Evolutionary conservation across 257 asterid species (phyloP).

Genomic region (Solanum ossicruentum): DNA sequence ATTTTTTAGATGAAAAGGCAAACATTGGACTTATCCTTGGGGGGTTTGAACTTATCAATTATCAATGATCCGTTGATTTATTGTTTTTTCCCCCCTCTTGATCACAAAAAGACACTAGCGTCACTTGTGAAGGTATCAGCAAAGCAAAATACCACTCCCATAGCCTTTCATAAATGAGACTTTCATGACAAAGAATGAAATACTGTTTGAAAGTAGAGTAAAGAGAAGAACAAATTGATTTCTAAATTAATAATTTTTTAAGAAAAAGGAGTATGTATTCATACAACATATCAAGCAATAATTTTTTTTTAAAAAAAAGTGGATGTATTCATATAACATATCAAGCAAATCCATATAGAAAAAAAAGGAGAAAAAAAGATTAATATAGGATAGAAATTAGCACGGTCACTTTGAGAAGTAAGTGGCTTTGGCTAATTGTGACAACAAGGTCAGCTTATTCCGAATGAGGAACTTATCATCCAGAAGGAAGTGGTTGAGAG

Average conservation of each 20-base stretch:
- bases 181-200: too few relatives aligned
- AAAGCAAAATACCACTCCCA: background rate
- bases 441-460: too few relatives aligned
- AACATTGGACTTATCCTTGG: background rate
- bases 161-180: background rate
- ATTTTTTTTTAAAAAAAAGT: too few relatives aligned
- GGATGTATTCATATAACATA: background rate
- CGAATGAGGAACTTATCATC: too few relatives aligned
- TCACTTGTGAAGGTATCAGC: background rate
- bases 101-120: background rate
- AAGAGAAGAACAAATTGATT: background rate
- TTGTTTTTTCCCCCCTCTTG: background rate
- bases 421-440: too few relatives aligned
- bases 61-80: background rate
- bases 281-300: background rate
- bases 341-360: background rate
- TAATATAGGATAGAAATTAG: background rate
- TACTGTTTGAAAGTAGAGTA: too few relatives aligned
- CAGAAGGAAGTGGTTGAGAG: too few relatives aligned
- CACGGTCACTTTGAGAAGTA: too few relatives aligned
- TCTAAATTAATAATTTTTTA: background rate
- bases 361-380: background rate
- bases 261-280: too few relatives aligned
- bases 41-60: background rate
- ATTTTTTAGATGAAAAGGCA: background rate